phyloP scores from a whole-genome alignment of 2,329 filamentous ascomycete genomes.

The Karstenula rhodostoma region DNA sequence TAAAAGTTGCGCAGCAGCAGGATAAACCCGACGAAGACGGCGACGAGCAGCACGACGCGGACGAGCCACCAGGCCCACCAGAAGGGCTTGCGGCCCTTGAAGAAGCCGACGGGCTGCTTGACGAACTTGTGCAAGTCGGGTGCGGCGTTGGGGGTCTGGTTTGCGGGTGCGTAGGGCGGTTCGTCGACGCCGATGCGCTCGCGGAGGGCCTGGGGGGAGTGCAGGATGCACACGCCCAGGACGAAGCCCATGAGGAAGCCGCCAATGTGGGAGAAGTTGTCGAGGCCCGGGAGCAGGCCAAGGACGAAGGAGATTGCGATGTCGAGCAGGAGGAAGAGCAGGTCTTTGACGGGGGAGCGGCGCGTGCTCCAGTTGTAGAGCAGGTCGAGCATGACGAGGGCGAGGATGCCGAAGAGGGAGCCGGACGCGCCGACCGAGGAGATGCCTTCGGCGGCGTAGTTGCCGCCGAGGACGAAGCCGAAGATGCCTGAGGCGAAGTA shows the following conservation, averaged over 20 bases:
- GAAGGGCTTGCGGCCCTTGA: constrained; percentile 87
- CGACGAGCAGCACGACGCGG: constrained; percentile 77
- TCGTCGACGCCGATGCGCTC: constrained; percentile 74
- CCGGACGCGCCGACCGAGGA: constrained; percentile 88
- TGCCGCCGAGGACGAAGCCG: constrained; percentile 92
- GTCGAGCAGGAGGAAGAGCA: constrained; percentile 87
- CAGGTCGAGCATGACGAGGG: constrained; percentile 85
- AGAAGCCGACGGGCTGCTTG: constrained; percentile 72
- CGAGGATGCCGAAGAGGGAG: constrained; percentile 88
- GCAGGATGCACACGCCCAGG: constrained; percentile 84
- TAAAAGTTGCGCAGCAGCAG: constrained; percentile 93
- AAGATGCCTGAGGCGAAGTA: constrained; percentile 94
- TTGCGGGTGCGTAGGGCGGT: constrained; percentile 74
- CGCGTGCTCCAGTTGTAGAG: constrained; percentile 92
- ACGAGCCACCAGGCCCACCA: constrained; percentile 99
- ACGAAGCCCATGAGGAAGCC: constrained; percentile 92
- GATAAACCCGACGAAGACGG: constrained; percentile 86
- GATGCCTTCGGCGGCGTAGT: constrained; percentile 83
- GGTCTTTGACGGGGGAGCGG: constrained; percentile 76
- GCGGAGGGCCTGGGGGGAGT: constrained; percentile 83
- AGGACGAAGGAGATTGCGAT: constrained; percentile 90
- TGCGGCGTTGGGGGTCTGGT: constrained; percentile 29
- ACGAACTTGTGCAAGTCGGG: constrained; percentile 53
- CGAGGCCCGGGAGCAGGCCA: constrained; percentile 87
- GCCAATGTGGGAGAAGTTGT: constrained; percentile 98